Evolutionary conservation across 768 basidiomycete genomes (phyloP).

Genomic region (Neoboletus brunneissimus): DNA sequence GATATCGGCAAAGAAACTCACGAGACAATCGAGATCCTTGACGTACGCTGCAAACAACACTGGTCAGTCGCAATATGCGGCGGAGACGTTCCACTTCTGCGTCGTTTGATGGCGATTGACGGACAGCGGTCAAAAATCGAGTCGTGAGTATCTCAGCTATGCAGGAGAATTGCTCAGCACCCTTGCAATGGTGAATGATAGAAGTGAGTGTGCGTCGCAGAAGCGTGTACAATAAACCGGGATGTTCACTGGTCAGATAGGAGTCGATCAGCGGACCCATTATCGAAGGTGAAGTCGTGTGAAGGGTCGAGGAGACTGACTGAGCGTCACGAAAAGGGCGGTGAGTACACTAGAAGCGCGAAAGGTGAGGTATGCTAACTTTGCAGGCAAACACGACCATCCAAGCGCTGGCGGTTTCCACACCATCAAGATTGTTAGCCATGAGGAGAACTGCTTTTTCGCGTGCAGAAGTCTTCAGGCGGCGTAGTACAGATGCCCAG

Average conservation of each 20-base stretch:
- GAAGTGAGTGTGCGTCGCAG: constrained; percentile 75
- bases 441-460: constrained; percentile 57
- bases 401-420: constrained; percentile 71
- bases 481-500: constrained; percentile 76
- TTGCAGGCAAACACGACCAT: constrained; percentile 77
- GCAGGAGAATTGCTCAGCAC: constrained; percentile 57
- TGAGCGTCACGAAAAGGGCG: constrained; percentile 22
- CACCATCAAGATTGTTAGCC: constrained; percentile 44
- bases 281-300: constrained; percentile 68
- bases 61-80: constrained; percentile 55
- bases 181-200: constrained; percentile 78
- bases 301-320: constrained; percentile 83
- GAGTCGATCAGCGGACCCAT: constrained; percentile 55
- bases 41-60: constrained; percentile 59
- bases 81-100: constrained; percentile 39
- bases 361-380: constrained; percentile 36
- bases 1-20: constrained; percentile 37
- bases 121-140: constrained; percentile 30
- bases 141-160: constrained; percentile 54
- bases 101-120: neutral
- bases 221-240: constrained; percentile 49
- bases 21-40: constrained; percentile 67
- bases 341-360: neutral
- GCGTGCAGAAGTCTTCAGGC: constrained; percentile 60
- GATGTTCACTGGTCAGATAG: constrained; percentile 43